phyloP scores from a whole-genome alignment of 768 basidiomycete genomes.

The Collybia sordida region DNA sequence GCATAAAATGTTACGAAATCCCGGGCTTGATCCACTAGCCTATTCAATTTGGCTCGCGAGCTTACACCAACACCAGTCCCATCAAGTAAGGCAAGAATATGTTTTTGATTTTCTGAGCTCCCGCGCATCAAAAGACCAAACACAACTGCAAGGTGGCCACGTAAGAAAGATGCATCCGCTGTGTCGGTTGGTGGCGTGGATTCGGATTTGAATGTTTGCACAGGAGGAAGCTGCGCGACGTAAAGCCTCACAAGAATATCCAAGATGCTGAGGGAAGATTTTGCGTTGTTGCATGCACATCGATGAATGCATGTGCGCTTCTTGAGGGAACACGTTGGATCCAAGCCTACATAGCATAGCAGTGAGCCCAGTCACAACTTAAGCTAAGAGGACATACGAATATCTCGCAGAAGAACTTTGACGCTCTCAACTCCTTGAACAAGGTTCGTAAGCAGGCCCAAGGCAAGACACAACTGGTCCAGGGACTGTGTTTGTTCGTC shows the following conservation, averaged over 20 bases:
- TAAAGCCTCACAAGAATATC: constrained; percentile 54
- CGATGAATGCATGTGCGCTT: constrained; percentile 46
- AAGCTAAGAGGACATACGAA: constrained; percentile 38
- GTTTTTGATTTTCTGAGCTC: constrained; percentile 31
- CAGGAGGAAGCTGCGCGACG: constrained; percentile 27
- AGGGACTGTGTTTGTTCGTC: constrained; percentile 41
- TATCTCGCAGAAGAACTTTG: constrained; percentile 44
- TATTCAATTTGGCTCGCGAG: constrained; percentile 15
- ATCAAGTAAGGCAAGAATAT: constrained; percentile 31
- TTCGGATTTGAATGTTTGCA: not conserved
- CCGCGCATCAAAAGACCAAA: constrained; percentile 56
- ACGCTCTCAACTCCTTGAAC: constrained; percentile 58
- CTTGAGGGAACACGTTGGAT: constrained; percentile 47
- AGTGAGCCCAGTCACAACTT: not conserved
- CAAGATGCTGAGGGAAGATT: constrained; percentile 39
- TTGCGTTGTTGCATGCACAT: constrained; percentile 46
- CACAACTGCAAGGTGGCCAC: constrained; percentile 74
- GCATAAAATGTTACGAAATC: constrained; percentile 50
- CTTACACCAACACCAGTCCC: constrained; percentile 7
- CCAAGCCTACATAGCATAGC: constrained; percentile 42
- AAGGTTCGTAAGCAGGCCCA: constrained; percentile 76
- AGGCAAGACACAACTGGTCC: constrained; percentile 73
- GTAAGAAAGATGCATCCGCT: constrained; percentile 53
- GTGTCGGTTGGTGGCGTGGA: constrained; percentile 1
- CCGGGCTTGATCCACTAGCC: constrained; percentile 42